Conservation (phyloP, 225 moss, liverwort and hornwort genomes). For the Pleurozium schreberi region DNA sequence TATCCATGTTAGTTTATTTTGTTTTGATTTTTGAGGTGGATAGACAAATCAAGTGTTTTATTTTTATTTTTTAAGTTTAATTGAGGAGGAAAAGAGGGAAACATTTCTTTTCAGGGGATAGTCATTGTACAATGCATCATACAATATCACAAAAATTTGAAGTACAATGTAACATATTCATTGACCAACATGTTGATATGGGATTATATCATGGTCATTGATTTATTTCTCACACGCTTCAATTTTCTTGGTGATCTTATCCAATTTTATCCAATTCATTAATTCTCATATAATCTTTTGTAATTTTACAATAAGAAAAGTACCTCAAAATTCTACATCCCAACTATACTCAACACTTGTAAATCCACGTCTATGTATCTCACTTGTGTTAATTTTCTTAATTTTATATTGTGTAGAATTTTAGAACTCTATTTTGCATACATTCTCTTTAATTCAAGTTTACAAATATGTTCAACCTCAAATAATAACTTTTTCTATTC, state of each 20-base stretch:
- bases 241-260: background rate
- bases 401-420: background rate
- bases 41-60: background rate
- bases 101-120: too few relatives aligned
- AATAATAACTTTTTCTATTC: background rate
- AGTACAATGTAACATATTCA: background rate
- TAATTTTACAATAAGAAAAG: background rate
- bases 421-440: background rate
- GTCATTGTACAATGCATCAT: background rate
- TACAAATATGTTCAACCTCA: background rate
- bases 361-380: background rate
- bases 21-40: background rate
- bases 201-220: background rate
- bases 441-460: background rate
- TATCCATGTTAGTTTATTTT: background rate
- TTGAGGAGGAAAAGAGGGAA: accelerated
- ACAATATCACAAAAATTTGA: background rate
- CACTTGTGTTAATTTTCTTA: background rate
- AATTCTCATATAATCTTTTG: background rate
- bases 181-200: background rate
- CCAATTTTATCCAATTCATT: background rate
- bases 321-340: too few relatives aligned
- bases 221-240: background rate
- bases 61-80: background rate
- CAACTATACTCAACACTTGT: background rate